These are phyloP conservation scores for Thielaviopsis ethacetica DNA, from an alignment of 2,329 filamentous ascomycete species.

Conservation along the genomic window DNA sequence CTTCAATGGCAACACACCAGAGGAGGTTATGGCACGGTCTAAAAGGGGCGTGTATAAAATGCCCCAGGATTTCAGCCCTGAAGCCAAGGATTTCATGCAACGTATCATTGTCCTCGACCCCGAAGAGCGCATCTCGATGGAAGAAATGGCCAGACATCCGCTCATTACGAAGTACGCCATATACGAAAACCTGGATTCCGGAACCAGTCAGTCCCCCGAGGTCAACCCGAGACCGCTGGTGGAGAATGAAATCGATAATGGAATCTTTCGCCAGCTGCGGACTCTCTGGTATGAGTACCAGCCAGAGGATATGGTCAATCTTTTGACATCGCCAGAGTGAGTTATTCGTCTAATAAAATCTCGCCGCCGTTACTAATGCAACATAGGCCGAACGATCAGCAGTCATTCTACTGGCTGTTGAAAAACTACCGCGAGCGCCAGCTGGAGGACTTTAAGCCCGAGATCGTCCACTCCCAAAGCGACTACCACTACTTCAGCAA, in stretches of 20 bases:
- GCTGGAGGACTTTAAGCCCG: slow-evolving; percentile 70
- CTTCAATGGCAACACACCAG: slow-evolving; percentile 54
- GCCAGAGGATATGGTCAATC: slow-evolving; percentile 53
- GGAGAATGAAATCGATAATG: slow-evolving; percentile 55
- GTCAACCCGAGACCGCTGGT: slow-evolving; percentile 40
- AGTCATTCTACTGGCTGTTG: slow-evolving; percentile 80
- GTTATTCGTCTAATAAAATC: slow-evolving; percentile 17
- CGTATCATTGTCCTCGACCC: slow-evolving; percentile 69
- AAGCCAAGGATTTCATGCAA: slow-evolving; percentile 62
- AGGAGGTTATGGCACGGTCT: slow-evolving; percentile 44
- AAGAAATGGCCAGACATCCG: slow-evolving; percentile 72
- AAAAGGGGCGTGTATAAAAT: slow-evolving; percentile 45
- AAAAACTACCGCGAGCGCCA: slow-evolving; percentile 69
- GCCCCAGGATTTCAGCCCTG: slow-evolving; percentile 42
- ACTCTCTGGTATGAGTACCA: slow-evolving; percentile 82
- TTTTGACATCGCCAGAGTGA: slow-evolving; percentile 49
- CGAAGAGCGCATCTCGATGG: slow-evolving; percentile 59
- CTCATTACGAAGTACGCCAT: slow-evolving; percentile 72
- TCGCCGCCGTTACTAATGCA: slow-evolving; percentile 14
- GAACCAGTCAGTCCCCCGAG: slow-evolving; percentile 34
- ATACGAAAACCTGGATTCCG: slow-evolving; percentile 48
- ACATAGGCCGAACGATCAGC: slow-evolving; percentile 69
- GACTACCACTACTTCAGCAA: slow-evolving; percentile 73
- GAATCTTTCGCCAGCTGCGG: slow-evolving; percentile 70
- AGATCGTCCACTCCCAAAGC: slow-evolving; percentile 70